A percentile compares a stretch with the other conserved stretches of the same genome.
Evolutionary conservation across 2,329 filamentous ascomycete species (phyloP).

Genomic region (Davidsoniella virescens): DNA sequence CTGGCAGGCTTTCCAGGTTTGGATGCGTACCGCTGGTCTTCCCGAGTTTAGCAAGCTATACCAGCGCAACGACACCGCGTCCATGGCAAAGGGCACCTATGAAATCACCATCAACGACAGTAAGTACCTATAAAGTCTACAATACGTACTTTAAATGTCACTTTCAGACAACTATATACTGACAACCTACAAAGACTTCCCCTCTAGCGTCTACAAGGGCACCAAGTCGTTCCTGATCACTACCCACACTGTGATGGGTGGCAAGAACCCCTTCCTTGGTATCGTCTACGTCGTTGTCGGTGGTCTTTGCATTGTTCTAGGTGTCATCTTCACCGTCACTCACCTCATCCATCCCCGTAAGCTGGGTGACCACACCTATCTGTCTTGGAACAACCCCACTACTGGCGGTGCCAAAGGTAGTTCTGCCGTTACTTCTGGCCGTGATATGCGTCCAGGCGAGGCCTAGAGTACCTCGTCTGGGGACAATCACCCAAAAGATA

Average conservation of each 20-base stretch:
- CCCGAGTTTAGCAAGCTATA: constrained; percentile 92
- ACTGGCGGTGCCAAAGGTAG: constrained; percentile 24
- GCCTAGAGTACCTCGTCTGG: constrained; percentile 20
- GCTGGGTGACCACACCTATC: constrained; percentile 92
- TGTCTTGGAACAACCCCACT: constrained; percentile 71
- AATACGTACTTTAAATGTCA: not conserved
- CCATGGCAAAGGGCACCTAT: constrained; percentile 58
- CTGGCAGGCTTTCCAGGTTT: constrained; percentile 84
- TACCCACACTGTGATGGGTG: constrained; percentile 82
- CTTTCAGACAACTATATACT: not conserved
- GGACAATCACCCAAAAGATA: too few relatives aligned
- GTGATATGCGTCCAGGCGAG: constrained; percentile 33
- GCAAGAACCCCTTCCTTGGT: constrained; percentile 86
- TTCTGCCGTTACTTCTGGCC: constrained; percentile 35
- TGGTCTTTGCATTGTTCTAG: constrained; percentile 79
- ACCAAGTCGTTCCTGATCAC: constrained; percentile 83
- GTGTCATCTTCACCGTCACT: constrained; percentile 72
- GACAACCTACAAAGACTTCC: constrained; percentile 47
- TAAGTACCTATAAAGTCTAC: constrained; percentile 30
- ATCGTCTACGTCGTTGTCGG: constrained; percentile 93
- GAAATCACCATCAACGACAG: constrained; percentile 60
- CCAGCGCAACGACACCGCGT: constrained; percentile 56
- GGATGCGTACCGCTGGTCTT: constrained; percentile 94
- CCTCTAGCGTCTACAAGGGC: constrained; percentile 60
- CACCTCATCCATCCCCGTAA: constrained; percentile 90